Base-by-base conservation (phyloP, 495 filamentous ascomycete species). In the Penicillium angulare region DNA sequence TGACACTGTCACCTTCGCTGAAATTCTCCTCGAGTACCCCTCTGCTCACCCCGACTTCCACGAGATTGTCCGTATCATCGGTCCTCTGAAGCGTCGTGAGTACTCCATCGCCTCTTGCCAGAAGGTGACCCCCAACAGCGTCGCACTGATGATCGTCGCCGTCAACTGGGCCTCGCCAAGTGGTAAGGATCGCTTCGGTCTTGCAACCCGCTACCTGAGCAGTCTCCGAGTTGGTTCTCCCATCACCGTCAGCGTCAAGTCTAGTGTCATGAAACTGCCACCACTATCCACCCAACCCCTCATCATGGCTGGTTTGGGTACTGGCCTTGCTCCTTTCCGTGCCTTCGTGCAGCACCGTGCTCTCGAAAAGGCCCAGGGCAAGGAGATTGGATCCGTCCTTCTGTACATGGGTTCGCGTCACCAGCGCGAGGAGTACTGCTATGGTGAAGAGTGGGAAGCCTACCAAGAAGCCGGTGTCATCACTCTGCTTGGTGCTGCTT, bases 291-390 rank as follows among this genome's bases (percentile, higher is more conserved):
- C 87, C 35, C 85, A 90, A 47, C 93, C 93, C 7, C 80, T 98
- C 52, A 97, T 98, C 79, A 98, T 98, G 93, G 93, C 93, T 24
- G 93, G 93, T 71, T 87, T 98, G n/a, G 93, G 93, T 54, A 98
- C 93, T 3, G 93, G 93, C 63, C 85, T 98, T 15, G 93, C 93
- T 6, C 93, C 93, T 24, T 98, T 97, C 87, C 87, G 93, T 53
- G 93, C 93, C 42, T 98, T 98, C 65, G 87, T 97, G 43, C 95
- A 98, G 72, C 91, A 98, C 76, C 92, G 93, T 34, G 93, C 93
- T 15, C 91, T 92, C 82, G 92, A 97, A 70, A 95, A 95, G 73
- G 83, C 87, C 27, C 89, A 95, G 72, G 93, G 93, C 66, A 89
- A 92, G 73, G 86, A 93, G 49, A 96, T 98, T 59, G 93, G 93